phyloP scores from a whole-genome alignment of 768 basidiomycete genomes.

The Arthromyces matolae region DNA sequence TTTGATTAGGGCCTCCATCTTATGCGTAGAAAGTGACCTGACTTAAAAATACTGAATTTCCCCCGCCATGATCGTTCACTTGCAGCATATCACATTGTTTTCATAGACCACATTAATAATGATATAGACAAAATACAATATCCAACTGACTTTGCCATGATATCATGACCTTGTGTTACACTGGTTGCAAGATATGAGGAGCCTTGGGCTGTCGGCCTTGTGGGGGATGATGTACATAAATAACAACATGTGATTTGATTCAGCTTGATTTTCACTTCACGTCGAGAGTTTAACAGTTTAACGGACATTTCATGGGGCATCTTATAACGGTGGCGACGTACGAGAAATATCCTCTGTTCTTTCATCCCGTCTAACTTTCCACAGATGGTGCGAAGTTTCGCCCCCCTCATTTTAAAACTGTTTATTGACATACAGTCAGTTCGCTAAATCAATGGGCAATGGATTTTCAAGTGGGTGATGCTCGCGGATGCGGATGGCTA shows the following conservation, averaged over 20 bases:
- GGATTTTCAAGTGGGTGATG: constrained; percentile 73
- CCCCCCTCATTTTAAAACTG: not conserved
- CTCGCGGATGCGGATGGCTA: not conserved
- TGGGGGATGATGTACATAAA: not conserved
- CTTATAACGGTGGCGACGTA: constrained; percentile 88
- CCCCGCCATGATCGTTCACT: constrained; percentile 5
- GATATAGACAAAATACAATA: constrained; percentile 10
- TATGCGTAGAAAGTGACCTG: constrained; percentile 20
- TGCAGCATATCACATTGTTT: constrained; percentile 16
- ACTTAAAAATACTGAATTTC: not conserved
- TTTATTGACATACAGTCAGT: constrained; percentile 35
- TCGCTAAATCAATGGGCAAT: constrained; percentile 97
- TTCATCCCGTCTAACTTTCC: not conserved
- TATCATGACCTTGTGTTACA: too few relatives aligned
- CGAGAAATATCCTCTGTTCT: not conserved
- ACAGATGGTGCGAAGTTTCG: constrained; percentile 16
- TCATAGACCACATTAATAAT: constrained; percentile 16
- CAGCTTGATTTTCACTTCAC: too few relatives aligned
- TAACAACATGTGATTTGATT: not conserved
- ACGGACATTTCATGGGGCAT: constrained; percentile 84
- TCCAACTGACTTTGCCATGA: too few relatives aligned
- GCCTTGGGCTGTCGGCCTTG: too few relatives aligned
- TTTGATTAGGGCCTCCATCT: constrained; percentile 33
- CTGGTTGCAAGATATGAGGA: too few relatives aligned
- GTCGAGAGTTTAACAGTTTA: too few relatives aligned